Base-by-base conservation (phyloP, 495 filamentous ascomycete genomes). In the Cercophora sp. region DNA sequence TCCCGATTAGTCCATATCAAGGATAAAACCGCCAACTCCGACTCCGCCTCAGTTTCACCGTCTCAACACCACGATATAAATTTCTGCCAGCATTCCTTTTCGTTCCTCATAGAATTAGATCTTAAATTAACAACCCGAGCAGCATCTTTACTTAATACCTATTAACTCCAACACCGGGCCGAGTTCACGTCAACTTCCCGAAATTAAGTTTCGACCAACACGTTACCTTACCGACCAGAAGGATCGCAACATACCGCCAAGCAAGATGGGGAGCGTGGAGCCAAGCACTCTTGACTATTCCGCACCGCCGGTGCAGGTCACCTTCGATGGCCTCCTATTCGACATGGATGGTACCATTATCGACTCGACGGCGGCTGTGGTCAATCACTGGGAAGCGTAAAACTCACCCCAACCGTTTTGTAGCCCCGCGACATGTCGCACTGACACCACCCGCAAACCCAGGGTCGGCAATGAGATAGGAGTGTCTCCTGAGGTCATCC, bases 271-370 rank as follows among this genome's bases (percentile, higher is more conserved):
- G 18, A 64, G 48, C 48, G 29, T 24, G 8, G 22, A 40, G 26
- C 23, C 22, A 11, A 42, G 5, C 19, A 11, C 19, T 6, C 2
- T 29, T 11, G 51, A 63, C 3, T 88, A 85, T 65, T 79, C 81
- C 29, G 78, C 78, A 19, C 77, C 79, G 11, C 63, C 83, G 25
- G 73, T 83, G 52, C 66, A 70, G 27, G 76, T 81, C 56, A 71
- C 76, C 13, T 93, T 91, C 57, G 76, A 83, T 58, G 90, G 85
- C 8, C 65, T 94, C 31, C 79, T 96, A 5, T 96, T 94, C 57
- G 91, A 96, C 69, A 90, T 96, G 80, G 91, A 94, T 61, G 90
- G 86, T 23, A 89, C 86, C 39, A 89, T 90, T 54, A 85, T 90
- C 54, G 85, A 91, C 57, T 88, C 85, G 5, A 91, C 87, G 1